Evolutionary conservation across 2,329 filamentous ascomycete species (phyloP).

Genomic region (Ceratocystis huliohia): DNA sequence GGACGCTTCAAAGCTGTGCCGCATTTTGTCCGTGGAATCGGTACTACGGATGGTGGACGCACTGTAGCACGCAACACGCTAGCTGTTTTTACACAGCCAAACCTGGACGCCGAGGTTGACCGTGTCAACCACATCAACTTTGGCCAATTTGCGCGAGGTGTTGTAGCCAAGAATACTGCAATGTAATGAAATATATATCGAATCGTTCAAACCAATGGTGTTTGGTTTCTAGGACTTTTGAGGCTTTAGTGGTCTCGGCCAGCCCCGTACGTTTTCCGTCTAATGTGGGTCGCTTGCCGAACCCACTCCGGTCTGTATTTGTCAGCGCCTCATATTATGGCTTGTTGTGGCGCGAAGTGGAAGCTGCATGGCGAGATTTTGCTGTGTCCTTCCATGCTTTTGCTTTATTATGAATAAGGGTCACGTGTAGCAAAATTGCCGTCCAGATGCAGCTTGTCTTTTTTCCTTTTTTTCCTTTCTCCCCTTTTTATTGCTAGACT

Average conservation of each 20-base stretch:
- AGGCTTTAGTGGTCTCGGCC: too few relatives aligned
- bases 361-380: conserved; percentile 1
- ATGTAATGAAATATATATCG: conserved; percentile 23
- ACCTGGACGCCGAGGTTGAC: conserved; percentile 69
- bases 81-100: conserved; percentile 94
- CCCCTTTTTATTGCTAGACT: too few relatives aligned
- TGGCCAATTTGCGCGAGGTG: conserved; percentile 57
- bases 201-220: not conserved
- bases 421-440: not conserved
- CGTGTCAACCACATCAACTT: conserved; percentile 54
- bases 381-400: not conserved
- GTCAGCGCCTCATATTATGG: conserved; percentile 14
- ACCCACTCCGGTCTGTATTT: conserved; percentile 16
- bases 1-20: conserved; percentile 89
- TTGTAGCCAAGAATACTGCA: conserved; percentile 49
- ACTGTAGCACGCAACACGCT: conserved; percentile 71
- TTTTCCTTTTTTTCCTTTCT: not conserved
- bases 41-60: conserved; percentile 38
- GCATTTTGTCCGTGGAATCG: conserved; percentile 78
- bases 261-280: not conserved
- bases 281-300: not conserved
- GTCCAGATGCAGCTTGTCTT: not conserved
- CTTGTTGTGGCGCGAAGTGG: not conserved
- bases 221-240: not conserved
- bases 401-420: not conserved